These are phyloP conservation scores for Leishmania gerbilli DNA, from an alignment of 208 protist species.

Conservation along the genomic window DNA sequence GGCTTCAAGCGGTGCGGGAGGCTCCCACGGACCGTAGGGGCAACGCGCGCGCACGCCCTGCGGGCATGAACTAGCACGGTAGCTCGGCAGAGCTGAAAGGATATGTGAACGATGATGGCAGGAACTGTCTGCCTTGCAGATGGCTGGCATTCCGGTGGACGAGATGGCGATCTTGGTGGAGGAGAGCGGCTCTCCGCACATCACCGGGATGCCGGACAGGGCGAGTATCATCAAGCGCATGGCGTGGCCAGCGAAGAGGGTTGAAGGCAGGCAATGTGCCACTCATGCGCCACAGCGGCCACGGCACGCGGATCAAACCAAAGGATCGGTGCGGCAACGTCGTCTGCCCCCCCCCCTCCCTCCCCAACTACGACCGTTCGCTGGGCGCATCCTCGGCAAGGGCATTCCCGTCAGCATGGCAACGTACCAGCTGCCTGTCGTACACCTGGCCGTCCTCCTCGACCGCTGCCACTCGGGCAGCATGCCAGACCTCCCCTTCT, in stretches of 20 bases:
- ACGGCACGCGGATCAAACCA: conserved; percentile 69
- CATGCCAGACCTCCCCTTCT: conserved; percentile 79
- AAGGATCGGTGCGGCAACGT: conserved; percentile 73
- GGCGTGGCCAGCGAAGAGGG: conserved; percentile 68
- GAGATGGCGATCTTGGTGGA: conserved; percentile 74
- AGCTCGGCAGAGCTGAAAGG: conserved; percentile 57
- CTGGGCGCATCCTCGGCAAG: conserved; percentile 32
- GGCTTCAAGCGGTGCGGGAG: conserved; percentile 38
- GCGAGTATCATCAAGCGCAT: conserved; percentile 76
- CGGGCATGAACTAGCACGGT: conserved; percentile 85
- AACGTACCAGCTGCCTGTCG: conserved; percentile 15
- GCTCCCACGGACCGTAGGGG: conserved; percentile 26
- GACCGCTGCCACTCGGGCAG: conserved; percentile 92
- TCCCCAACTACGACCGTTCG: no score
- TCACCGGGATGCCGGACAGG: conserved; percentile 47
- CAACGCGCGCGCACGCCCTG: conserved; percentile 53
- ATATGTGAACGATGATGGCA: conserved; percentile 77
- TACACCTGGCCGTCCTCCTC: conserved; percentile 77
- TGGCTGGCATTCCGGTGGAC: conserved; percentile 46
- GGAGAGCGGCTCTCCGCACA: conserved; percentile 48
- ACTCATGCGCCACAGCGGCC: conserved; percentile 85
- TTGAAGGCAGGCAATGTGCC: conserved; percentile 73
- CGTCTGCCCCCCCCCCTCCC: conserved; percentile 36
- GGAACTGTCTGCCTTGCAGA: conserved; percentile 65
- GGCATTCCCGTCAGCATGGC: conserved; percentile 30